phyloP scores from a whole-genome alignment of 2,329 filamentous ascomycete genomes.

The Sclerotinia subarctica region DNA sequence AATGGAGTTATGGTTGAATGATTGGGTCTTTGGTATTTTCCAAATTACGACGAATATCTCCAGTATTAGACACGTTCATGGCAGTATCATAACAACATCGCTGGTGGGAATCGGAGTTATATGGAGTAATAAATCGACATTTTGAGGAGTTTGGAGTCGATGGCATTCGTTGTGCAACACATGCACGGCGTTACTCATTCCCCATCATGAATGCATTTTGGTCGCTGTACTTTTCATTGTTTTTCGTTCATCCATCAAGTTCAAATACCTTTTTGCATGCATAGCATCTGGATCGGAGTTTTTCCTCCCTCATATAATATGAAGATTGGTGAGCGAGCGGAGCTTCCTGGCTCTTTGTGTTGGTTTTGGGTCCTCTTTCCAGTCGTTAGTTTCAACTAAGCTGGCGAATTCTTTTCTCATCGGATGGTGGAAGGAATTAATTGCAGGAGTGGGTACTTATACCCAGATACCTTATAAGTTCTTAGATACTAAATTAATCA shows the following conservation, averaged over 20 bases:
- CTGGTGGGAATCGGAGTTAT: neutral
- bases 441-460: neutral
- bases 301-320: neutral
- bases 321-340: constrained; percentile 11
- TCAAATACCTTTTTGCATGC: constrained; percentile 19
- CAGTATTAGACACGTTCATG: neutral
- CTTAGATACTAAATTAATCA: constrained; percentile 4
- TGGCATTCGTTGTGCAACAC: constrained; percentile 1
- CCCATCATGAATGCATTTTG: constrained; percentile 4
- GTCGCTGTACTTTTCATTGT: constrained; percentile 2
- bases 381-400: neutral
- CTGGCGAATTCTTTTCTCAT: neutral
- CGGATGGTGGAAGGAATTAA: neutral
- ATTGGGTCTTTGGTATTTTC: constrained; percentile 7
- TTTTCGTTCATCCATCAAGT: constrained; percentile 4
- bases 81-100: constrained; percentile 1
- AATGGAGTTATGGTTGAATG: constrained; percentile 22
- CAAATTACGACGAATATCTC: neutral
- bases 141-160: neutral
- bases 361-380: neutral
- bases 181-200: constrained; percentile 3
- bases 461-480: neutral
- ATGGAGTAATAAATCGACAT: neutral
- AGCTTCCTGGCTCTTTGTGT: neutral
- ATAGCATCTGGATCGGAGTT: constrained; percentile 14